These are phyloP conservation scores for Podaxis rugospora DNA, from an alignment of 768 basidiomycete species.

Conservation along the genomic window DNA sequence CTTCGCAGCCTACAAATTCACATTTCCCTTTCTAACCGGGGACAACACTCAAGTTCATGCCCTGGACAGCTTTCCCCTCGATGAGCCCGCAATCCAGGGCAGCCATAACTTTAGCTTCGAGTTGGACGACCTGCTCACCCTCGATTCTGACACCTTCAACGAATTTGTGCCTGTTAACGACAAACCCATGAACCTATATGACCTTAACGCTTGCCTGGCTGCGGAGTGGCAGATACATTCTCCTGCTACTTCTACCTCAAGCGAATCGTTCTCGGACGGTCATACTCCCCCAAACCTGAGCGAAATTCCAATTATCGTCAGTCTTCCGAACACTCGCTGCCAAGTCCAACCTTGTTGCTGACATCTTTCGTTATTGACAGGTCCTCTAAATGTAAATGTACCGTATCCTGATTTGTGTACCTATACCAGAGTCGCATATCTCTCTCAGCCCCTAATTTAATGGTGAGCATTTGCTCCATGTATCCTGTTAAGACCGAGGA, in stretches of 20 bases:
- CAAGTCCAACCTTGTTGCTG: background rate
- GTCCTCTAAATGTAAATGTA: conserved; percentile 3
- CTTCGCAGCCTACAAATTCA: conserved; percentile 57
- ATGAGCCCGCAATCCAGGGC: conserved; percentile 4
- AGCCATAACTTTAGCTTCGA: conserved; percentile 1
- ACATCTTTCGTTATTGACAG: background rate
- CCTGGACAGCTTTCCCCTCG: conserved; percentile 7
- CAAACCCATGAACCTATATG: conserved; percentile 11
- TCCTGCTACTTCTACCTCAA: conserved; percentile 7
- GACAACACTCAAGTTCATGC: conserved; percentile 6
- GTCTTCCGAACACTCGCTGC: background rate
- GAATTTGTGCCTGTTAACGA: conserved; percentile 2
- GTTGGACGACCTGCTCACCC: conserved; percentile 11
- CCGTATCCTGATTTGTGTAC: background rate
- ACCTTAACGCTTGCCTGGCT: conserved; percentile 5
- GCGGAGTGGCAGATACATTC: conserved; percentile 6
- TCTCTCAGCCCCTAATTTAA: conserved; percentile 5
- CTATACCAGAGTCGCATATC: background rate
- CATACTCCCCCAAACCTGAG: background rate
- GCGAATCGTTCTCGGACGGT: conserved; percentile 3
- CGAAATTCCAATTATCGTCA: conserved; percentile 4
- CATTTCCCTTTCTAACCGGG: conserved; percentile 19
- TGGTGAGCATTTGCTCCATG: background rate
- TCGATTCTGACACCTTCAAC: conserved; percentile 11
- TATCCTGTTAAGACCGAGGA: background rate